phyloP scores from a whole-genome alignment of 2,329 filamentous ascomycete genomes.

The Metarhizium robertsii region DNA sequence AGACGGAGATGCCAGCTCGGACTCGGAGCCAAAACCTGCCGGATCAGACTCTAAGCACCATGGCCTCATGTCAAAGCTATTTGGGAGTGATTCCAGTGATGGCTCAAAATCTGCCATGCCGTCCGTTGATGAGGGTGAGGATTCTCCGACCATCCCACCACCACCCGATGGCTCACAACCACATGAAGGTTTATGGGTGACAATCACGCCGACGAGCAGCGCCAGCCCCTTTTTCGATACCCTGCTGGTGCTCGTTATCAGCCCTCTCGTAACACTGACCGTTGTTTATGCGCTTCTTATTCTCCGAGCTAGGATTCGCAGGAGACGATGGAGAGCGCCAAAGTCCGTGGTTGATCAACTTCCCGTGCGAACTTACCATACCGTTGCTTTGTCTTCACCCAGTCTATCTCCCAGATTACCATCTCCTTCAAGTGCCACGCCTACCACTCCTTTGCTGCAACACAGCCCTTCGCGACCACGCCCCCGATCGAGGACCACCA shows the following conservation, averaged over 20 bases:
- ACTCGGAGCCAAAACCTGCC: neutral
- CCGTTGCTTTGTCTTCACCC: constrained; percentile 53
- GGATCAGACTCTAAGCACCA: constrained; percentile 28
- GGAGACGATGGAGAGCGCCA: constrained; percentile 89
- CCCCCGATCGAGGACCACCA: constrained; percentile 57
- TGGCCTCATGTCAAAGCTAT: constrained; percentile 39
- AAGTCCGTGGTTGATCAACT: constrained; percentile 91
- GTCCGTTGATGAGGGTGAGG: constrained; percentile 13
- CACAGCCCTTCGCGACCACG: constrained; percentile 41
- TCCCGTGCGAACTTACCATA: constrained; percentile 93
- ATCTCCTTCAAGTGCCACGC: constrained; percentile 56
- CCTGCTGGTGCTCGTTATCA: constrained; percentile 90
- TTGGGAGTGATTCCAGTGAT: constrained; percentile 30
- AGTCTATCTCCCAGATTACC: constrained; percentile 45
- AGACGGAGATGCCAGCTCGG: neutral
- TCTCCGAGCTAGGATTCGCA: constrained; percentile 77
- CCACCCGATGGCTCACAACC: neutral
- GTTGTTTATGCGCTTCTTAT: constrained; percentile 87
- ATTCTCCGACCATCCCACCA: constrained; percentile 3
- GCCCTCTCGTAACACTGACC: constrained; percentile 82
- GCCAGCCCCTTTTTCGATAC: constrained; percentile 94
- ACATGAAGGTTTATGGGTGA: constrained; percentile 85
- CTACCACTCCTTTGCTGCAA: constrained; percentile 73
- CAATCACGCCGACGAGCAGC: constrained; percentile 81
- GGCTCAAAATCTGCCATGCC: constrained; percentile 14